A percentile compares a stretch with the other conserved stretches of the same genome.
Evolutionary conservation across 2,329 filamentous ascomycete genomes (phyloP).

Genomic region (Ophiocordyceps camponoti-floridani): DNA sequence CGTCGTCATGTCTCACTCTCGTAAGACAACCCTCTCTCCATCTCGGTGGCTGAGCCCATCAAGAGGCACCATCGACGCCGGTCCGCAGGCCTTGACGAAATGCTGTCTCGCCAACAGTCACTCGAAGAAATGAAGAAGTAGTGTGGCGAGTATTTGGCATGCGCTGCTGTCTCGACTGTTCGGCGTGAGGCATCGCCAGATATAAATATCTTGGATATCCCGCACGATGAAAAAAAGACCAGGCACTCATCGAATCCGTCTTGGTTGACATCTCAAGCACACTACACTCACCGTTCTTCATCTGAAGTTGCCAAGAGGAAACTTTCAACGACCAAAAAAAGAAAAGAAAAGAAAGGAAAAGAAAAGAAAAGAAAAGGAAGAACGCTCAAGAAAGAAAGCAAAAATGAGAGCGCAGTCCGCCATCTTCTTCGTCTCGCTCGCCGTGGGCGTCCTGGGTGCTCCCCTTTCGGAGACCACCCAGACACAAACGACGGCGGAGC

Average conservation of each 20-base stretch:
- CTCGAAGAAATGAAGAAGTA: background rate
- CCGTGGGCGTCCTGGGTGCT: background rate
- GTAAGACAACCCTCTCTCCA: background rate
- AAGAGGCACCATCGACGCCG: background rate
- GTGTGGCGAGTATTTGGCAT: background rate
- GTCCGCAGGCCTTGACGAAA: background rate
- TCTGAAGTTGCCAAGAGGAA: too few species aligned
- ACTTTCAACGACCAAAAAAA: background rate
- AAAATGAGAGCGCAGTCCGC: background rate
- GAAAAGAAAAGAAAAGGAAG: background rate
- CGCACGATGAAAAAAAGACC: background rate
- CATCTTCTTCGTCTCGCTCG: background rate
- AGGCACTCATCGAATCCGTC: background rate
- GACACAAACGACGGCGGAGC: background rate
- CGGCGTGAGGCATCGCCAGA: background rate
- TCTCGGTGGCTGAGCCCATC: background rate
- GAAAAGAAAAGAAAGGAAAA: background rate
- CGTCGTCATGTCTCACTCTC: too few species aligned
- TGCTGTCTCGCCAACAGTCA: background rate
- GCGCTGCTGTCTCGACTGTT: background rate
- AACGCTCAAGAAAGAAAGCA: background rate
- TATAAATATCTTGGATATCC: background rate
- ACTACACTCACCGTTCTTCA: background rate
- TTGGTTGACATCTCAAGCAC: background rate
- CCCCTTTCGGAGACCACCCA: background rate